Evolutionary conservation across 164 flowering plant genomes (phyloP).

Genomic region (Protea cynaroides): DNA sequence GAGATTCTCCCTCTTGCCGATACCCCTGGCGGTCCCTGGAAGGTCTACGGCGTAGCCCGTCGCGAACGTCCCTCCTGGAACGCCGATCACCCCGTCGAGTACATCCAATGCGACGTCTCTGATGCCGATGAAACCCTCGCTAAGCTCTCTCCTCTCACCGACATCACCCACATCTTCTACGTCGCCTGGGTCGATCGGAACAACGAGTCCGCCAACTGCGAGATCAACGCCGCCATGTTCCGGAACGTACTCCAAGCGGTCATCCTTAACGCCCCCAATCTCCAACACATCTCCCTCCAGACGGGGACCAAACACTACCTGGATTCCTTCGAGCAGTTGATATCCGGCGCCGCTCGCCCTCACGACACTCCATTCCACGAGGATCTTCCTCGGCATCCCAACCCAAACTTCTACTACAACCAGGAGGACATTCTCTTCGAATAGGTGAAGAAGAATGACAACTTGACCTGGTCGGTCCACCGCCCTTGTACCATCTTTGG

Average conservation of each 20-base stretch:
- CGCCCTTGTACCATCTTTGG: conserved; percentile 59
- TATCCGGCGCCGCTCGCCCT: conserved; percentile 18
- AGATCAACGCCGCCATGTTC: conserved; percentile 51
- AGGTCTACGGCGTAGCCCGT: conserved; percentile 78
- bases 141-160: conserved; percentile 55
- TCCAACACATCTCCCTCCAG: conserved; percentile 63
- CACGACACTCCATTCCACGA: conserved; percentile 69
- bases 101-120: conserved; percentile 69
- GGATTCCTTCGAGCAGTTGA: conserved; percentile 39
- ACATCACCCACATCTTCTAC: conserved; percentile 74
- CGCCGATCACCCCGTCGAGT: conserved; percentile 50
- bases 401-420: conserved; percentile 54
- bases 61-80: conserved; percentile 59
- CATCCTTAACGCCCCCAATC: conserved; percentile 53
- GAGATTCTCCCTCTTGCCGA: conserved; percentile 75
- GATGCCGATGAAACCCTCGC: conserved; percentile 31
- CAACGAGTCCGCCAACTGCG: conserved; percentile 48
- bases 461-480: conserved; percentile 63
- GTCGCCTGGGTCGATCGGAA: conserved; percentile 50
- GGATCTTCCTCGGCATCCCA: conserved; percentile 51
- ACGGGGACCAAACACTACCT: conserved; percentile 67
- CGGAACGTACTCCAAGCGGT: conserved; percentile 54
- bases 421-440: conserved; percentile 58
- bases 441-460: conserved; percentile 43
- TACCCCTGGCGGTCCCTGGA: conserved; percentile 91